Evolutionary conservation across 2,329 filamentous ascomycete species (phyloP).

Genomic region (Phialophora expanda): DNA sequence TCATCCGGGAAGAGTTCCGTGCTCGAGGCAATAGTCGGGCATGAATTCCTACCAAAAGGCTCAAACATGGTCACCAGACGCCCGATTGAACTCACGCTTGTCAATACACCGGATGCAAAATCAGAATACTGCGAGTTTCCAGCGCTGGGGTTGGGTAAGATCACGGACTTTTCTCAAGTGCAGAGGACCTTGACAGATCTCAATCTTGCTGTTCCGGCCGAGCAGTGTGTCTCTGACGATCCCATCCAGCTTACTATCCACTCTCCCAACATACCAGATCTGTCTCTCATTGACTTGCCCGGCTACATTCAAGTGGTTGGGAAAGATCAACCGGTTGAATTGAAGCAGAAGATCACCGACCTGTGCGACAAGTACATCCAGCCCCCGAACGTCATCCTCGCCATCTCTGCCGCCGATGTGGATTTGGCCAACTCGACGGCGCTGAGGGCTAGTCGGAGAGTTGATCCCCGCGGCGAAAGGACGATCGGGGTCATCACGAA

Average conservation of each 20-base stretch:
- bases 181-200: constrained; percentile 93
- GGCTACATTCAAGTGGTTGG: constrained; percentile 97
- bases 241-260: constrained; percentile 95
- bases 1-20: constrained; percentile 98
- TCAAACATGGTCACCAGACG: constrained; percentile 97
- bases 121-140: constrained; percentile 97
- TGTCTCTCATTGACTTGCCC: constrained; percentile 93
- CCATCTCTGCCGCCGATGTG: constrained; percentile 96
- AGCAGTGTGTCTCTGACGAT: constrained; percentile 92
- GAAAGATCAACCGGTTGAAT: constrained; percentile 83
- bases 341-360: constrained; percentile 95
- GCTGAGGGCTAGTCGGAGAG: constrained; percentile 82
- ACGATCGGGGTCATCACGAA: constrained; percentile 99
- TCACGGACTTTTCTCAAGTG: constrained; percentile 89
- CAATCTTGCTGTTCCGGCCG: constrained; percentile 87
- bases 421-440: constrained; percentile 96
- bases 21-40: constrained; percentile 92
- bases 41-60: constrained; percentile 98
- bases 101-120: constrained; percentile 87
- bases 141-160: constrained; percentile 83
- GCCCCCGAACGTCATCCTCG: constrained; percentile 91
- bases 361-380: constrained; percentile 99
- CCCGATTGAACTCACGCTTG: constrained; percentile 92
- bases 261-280: constrained; percentile 91
- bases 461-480: constrained; percentile 90